These are phyloP conservation scores for Penicillium desertorum DNA, from an alignment of 495 filamentous ascomycete genomes.

Conservation along the genomic window DNA sequence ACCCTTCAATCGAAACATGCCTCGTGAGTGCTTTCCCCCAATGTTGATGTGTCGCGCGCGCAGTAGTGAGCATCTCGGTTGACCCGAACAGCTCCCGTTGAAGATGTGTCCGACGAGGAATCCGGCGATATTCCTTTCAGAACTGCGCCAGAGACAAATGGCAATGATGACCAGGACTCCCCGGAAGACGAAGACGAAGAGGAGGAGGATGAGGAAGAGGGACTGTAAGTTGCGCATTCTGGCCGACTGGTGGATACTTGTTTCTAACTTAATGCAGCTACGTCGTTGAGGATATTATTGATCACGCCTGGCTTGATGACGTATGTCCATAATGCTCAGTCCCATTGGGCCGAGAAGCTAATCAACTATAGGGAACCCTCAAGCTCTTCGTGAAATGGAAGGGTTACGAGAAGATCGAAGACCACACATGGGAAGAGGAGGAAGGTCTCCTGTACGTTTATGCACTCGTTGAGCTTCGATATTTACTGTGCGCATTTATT, in stretches of 20 bases:
- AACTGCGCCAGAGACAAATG: conserved; percentile 29
- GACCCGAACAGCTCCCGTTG: conserved; percentile 37
- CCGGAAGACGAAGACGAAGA: conserved; percentile 33
- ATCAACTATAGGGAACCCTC: conserved; percentile 38
- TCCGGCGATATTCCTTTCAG: conserved; percentile 46
- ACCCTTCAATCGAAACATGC: conserved; percentile 33
- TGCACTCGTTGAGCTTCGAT: neutral
- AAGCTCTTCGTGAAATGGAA: conserved; percentile 62
- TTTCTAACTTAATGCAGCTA: conserved; percentile 51
- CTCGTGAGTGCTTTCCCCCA: conserved; percentile 34
- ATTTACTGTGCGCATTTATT: conserved; percentile 13
- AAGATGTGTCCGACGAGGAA: conserved; percentile 48
- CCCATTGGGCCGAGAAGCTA: conserved; percentile 11
- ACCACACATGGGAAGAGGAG: conserved; percentile 63
- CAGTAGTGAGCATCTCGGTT: conserved; percentile 12
- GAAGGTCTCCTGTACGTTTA: conserved; percentile 49
- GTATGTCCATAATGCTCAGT: conserved; percentile 19
- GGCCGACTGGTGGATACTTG: neutral
- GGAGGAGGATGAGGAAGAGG: conserved; percentile 44
- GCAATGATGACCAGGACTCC: conserved; percentile 26
- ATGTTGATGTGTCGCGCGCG: conserved; percentile 20
- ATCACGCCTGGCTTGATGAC: conserved; percentile 45
- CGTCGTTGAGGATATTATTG: conserved; percentile 58
- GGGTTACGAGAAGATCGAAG: conserved; percentile 55
- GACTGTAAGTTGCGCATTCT: conserved; percentile 34